Conservation (phyloP, 495 filamentous ascomycete species). For the Neurospora sp. region DNA sequence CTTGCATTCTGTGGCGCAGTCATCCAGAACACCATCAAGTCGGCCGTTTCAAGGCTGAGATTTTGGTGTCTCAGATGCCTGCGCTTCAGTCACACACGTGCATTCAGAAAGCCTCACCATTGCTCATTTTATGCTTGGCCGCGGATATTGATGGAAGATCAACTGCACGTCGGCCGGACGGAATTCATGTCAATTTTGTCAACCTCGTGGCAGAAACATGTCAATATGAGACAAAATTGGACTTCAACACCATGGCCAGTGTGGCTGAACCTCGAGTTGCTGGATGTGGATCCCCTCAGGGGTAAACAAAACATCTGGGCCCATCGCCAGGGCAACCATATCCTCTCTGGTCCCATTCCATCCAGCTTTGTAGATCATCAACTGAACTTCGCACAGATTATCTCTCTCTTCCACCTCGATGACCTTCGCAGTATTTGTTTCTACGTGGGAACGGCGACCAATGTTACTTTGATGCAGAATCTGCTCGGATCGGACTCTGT, state of each 20-base stretch:
- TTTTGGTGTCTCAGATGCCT: background rate
- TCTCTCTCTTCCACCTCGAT: background rate
- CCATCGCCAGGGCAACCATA: background rate
- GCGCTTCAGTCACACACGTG: background rate
- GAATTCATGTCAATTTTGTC: background rate
- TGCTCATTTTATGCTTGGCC: background rate
- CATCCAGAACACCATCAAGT: background rate
- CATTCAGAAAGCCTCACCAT: background rate
- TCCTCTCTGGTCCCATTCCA: background rate
- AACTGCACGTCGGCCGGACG: background rate
- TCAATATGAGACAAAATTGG: background rate
- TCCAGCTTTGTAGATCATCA: background rate
- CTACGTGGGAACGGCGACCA: constrained; percentile 12
- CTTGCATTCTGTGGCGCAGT: background rate
- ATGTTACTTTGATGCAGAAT: constrained; percentile 28
- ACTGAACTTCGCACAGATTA: background rate
- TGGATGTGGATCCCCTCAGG: background rate
- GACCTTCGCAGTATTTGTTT: background rate
- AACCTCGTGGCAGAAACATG: background rate
- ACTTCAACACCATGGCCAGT: background rate
- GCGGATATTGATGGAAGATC: background rate
- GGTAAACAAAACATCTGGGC: background rate
- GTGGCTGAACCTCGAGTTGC: background rate
- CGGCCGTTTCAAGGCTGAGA: background rate
- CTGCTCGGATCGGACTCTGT: constrained; percentile 25